These are phyloP conservation scores for Emericellopsis atlantica DNA, from an alignment of 2,329 filamentous ascomycete genomes.

Conservation along the genomic window DNA sequence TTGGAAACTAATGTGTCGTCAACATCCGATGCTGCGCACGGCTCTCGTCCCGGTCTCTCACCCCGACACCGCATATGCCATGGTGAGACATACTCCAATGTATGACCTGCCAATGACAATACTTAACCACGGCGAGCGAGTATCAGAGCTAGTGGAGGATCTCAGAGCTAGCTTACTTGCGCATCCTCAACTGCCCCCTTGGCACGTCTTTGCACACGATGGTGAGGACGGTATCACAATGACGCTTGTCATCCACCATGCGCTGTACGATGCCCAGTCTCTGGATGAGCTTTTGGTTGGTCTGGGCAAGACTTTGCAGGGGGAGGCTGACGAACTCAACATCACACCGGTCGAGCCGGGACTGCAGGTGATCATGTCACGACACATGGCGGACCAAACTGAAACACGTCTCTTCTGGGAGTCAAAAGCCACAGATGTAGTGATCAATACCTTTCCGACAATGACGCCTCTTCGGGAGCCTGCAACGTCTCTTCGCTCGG, in stretches of 20 bases:
- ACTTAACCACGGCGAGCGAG: neutral
- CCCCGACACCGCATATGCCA: constrained; percentile 52
- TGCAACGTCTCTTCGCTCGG: constrained; percentile 18
- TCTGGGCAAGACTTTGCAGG: constrained; percentile 24
- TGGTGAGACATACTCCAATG: constrained; percentile 46
- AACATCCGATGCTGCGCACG: constrained; percentile 63
- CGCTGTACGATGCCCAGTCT: constrained; percentile 74
- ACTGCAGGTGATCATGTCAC: constrained; percentile 27
- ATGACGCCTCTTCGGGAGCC: constrained; percentile 49
- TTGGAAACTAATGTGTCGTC: constrained; percentile 41
- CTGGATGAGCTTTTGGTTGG: constrained; percentile 52
- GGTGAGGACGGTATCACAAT: constrained; percentile 13
- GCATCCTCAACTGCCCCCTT: constrained; percentile 43
- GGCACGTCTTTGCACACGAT: constrained; percentile 43
- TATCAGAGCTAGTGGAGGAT: constrained; percentile 4
- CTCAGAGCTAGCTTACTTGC: constrained; percentile 19
- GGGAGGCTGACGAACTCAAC: neutral
- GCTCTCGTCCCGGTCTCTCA: constrained; percentile 57
- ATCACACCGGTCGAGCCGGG: constrained; percentile 16
- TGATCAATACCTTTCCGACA: constrained; percentile 62
- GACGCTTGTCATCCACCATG: constrained; percentile 56
- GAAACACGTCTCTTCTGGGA: constrained; percentile 51
- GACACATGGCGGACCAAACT: constrained; percentile 11
- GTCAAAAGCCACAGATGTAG: constrained; percentile 32
- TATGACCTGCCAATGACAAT: constrained; percentile 6